Conservation (phyloP, 106 monocot species). For the Acorus gramineus region DNA sequence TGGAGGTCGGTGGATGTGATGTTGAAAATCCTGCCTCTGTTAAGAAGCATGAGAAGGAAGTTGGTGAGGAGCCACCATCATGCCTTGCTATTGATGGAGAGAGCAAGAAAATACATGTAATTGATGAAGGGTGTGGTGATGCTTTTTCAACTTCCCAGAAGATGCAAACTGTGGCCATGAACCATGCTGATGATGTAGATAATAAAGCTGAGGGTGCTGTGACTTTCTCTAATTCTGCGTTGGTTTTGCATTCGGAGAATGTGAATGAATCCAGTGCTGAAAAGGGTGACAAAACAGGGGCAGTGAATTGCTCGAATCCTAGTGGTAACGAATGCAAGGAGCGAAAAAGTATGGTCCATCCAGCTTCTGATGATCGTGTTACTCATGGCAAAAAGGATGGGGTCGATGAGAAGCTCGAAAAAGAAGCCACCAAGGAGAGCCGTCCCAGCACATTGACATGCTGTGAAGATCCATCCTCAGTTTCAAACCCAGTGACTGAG, state of each 20-base stretch:
- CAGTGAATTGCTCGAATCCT: neutral
- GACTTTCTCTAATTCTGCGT: constrained; percentile 6
- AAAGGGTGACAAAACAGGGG: constrained; percentile 6
- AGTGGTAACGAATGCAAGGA: constrained; percentile 25
- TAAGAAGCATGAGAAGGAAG: constrained; percentile 12
- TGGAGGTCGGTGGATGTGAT: constrained; percentile 17
- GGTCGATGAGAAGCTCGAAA: constrained; percentile 10
- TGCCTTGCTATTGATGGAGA: neutral
- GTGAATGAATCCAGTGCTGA: constrained; percentile 12
- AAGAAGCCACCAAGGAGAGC: constrained; percentile 3
- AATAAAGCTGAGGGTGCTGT: constrained; percentile 4
- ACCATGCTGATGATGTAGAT: constrained; percentile 2
- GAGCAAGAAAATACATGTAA: neutral
- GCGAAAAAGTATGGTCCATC: neutral
- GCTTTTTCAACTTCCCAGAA: constrained; percentile 5
- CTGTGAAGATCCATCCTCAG: neutral
- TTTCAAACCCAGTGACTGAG: constrained; percentile 14
- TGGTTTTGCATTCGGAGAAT: constrained; percentile 6
- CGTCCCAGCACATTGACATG: constrained; percentile 4
- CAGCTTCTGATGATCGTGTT: constrained; percentile 7
- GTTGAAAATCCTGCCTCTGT: neutral
- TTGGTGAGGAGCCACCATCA: constrained; percentile 3
- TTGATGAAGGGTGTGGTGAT: constrained; percentile 3
- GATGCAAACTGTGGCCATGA: neutral
- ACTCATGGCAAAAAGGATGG: constrained; percentile 1